Base-by-base conservation (phyloP, 768 basidiomycete genomes). In the Suillus luteus region DNA sequence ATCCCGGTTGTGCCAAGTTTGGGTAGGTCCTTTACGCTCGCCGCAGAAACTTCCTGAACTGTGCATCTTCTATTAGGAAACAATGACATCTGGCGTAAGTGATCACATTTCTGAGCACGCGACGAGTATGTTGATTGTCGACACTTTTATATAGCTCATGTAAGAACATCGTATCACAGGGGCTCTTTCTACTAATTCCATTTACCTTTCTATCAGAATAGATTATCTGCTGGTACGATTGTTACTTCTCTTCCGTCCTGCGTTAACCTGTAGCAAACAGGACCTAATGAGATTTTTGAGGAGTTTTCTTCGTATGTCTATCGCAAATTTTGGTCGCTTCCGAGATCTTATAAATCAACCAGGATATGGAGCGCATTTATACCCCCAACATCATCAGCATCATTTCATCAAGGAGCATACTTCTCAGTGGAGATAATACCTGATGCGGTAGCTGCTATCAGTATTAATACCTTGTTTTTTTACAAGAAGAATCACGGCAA, bases 381-480 rank as follows among this genome's bases (percentile, higher is more conserved):
- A 59, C 93, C 94, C 1, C 87, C 90, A 70, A 85, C 89, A 37
- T 82, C 88, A 64, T 85, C 85, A 55, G 90, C 93, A 76, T 89
- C 93, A 24, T 95, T 96, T 73, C 88, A 90, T 66, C 84, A 91
- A 40, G 93, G 94, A 31, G 92, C 87, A 31, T 95, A 95, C 76
- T 95, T 81, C 69, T 82, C 90, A 3, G 80, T 83, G 37, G 93
- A 95, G 68, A 88, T 95, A 46, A 85, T 95, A 40, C 89, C 91
- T 1, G 82, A 87, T 64, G 69, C 85, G 60, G 69, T 95, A 48
- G 92, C 91, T 19, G 91, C 88, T 59, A 87, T 96, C 70, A 90
- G 89, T 66, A 78, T 96, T 58, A 96, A 96, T 75, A 95, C 94
- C 0, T 83, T 96, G 77, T 96, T 91, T 77, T 95, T 92, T 78